These are phyloP conservation scores for Dioscorea cayenensis DNA, from an alignment of 116 monocot species.

Conservation along the genomic window DNA sequence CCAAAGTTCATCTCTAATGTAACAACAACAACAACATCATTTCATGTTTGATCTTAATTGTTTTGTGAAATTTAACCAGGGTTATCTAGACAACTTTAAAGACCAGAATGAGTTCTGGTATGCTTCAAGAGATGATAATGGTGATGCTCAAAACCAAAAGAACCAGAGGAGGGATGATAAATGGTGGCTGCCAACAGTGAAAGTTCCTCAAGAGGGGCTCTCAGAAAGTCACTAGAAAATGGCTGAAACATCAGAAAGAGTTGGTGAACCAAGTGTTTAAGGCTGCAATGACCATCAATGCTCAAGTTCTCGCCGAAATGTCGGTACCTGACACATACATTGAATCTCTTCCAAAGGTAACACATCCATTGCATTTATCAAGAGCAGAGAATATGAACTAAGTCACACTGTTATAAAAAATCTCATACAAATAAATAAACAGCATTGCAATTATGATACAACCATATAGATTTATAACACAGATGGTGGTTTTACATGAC, in stretches of 20 bases:
- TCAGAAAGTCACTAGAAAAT: conserved; percentile 68
- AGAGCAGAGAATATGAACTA: too few relatives aligned
- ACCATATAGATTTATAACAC: too few relatives aligned
- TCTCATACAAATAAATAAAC: too few relatives aligned
- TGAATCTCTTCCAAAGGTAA: conserved; percentile 81
- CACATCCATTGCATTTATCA: not conserved
- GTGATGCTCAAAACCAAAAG: conserved; percentile 28
- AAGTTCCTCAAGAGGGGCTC: conserved; percentile 62
- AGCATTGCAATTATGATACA: too few relatives aligned
- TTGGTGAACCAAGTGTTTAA: conserved; percentile 81
- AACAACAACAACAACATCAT: too few relatives aligned
- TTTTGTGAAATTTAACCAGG: conserved; percentile 25
- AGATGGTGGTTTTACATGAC: not conserved
- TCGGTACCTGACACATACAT: conserved; percentile 75
- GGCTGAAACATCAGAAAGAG: conserved; percentile 83
- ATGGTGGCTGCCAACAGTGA: conserved; percentile 89
- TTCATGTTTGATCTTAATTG: too few relatives aligned
- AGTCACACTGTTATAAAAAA: too few relatives aligned
- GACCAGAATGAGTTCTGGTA: conserved; percentile 93
- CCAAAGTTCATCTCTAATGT: too few relatives aligned
- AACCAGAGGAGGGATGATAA: conserved; percentile 50
- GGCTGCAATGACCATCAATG: conserved; percentile 94
- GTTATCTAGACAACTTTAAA: conserved; percentile 90
- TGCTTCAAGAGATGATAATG: conserved; percentile 21
- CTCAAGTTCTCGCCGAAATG: conserved; percentile 83